Conservation (phyloP, 495 filamentous ascomycete species). For the Rhypophila decipiens region DNA sequence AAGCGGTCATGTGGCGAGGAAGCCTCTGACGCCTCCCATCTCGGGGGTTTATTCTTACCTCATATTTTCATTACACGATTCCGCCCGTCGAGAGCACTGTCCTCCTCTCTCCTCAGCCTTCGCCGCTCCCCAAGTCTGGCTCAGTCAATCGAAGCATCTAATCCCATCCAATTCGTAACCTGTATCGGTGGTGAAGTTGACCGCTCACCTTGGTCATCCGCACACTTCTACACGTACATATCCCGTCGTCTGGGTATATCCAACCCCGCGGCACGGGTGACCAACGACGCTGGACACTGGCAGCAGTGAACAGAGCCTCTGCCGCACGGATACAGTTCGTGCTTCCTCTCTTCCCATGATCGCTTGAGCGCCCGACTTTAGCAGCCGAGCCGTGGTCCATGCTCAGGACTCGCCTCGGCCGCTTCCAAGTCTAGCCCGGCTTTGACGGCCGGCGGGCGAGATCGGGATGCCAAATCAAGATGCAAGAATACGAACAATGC, state of each 20-base stretch:
- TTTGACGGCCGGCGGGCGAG: not conserved
- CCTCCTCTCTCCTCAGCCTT: not conserved
- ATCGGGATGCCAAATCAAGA: conserved; percentile 1
- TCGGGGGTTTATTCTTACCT: not conserved
- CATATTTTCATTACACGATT: too few relatives aligned
- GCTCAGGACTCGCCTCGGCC: not conserved
- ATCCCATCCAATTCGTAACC: not conserved
- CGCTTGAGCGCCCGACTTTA: conserved; percentile 6
- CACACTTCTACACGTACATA: not conserved
- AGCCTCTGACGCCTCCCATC: not conserved
- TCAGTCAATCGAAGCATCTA: not conserved
- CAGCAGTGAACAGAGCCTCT: conserved; percentile 6
- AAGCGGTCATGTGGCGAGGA: not conserved
- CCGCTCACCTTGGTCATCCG: not conserved
- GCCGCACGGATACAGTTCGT: conserved; percentile 16
- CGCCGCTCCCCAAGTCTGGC: not conserved
- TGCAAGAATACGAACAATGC: not conserved
- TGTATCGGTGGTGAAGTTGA: not conserved
- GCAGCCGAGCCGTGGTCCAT: conserved; percentile 18
- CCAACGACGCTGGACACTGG: not conserved
- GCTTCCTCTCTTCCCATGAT: not conserved
- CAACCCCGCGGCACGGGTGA: not conserved
- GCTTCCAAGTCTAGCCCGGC: not conserved
- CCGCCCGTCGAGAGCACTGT: too few relatives aligned
- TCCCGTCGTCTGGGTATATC: not conserved